These are phyloP conservation scores for Cercospora janseana DNA, from an alignment of 2,329 filamentous ascomycete genomes.

Conservation along the genomic window DNA sequence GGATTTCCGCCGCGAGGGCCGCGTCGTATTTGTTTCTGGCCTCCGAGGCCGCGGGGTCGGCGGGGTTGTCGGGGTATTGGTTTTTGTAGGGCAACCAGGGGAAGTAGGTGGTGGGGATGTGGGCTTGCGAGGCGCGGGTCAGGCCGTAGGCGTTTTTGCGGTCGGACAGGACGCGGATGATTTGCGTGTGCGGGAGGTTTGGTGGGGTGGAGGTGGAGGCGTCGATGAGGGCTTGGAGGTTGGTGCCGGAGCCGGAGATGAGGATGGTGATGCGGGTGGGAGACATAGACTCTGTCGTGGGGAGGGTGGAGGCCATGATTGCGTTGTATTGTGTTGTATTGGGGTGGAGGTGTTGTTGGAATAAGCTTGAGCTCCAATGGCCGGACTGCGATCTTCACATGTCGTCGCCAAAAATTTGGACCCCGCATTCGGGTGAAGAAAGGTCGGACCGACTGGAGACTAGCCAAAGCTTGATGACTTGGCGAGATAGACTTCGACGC, in stretches of 20 bases:
- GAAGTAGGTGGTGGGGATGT: slow-evolving; percentile 75
- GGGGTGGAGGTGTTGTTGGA: neutral
- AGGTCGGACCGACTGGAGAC: slow-evolving; percentile 2
- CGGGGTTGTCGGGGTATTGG: slow-evolving; percentile 56
- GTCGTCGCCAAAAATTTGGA: slow-evolving; percentile 15
- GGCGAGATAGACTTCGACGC: slow-evolving; percentile 5
- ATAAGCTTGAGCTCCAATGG: no score
- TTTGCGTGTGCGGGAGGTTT: slow-evolving; percentile 52
- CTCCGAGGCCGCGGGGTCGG: slow-evolving; percentile 38
- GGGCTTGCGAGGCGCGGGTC: slow-evolving; percentile 57
- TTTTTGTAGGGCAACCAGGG: slow-evolving; percentile 77
- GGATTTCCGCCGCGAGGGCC: slow-evolving; percentile 67
- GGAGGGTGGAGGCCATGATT: neutral
- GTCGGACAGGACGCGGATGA: slow-evolving; percentile 66
- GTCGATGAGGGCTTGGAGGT: slow-evolving; percentile 75
- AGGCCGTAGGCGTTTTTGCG: slow-evolving; percentile 64
- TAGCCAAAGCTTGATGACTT: neutral
- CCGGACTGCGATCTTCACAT: no score
- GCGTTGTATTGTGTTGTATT: neutral
- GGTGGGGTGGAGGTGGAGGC: slow-evolving; percentile 43
- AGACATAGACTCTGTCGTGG: slow-evolving; percentile 5
- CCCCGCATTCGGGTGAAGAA: no score
- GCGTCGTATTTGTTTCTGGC: slow-evolving; percentile 71
- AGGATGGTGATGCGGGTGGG: slow-evolving; percentile 37
- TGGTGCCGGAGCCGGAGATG: slow-evolving; percentile 71